Evolutionary conservation across 495 filamentous ascomycete species (phyloP).

Genomic region (Podospora conica): DNA sequence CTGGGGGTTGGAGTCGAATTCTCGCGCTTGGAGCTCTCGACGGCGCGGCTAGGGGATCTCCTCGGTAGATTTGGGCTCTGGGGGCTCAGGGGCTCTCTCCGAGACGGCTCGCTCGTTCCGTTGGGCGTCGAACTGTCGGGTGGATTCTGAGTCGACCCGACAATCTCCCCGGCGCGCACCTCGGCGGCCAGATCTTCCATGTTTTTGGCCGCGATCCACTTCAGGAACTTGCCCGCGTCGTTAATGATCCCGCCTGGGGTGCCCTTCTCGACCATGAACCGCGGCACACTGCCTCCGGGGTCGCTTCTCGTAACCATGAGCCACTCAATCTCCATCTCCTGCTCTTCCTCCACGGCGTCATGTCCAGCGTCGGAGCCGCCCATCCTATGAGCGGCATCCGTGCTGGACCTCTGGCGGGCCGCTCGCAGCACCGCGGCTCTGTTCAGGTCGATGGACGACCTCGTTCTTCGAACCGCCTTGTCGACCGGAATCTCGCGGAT

Average conservation of each 20-base stretch:
- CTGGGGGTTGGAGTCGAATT: conserved; percentile 30
- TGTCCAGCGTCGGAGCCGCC: conserved; percentile 1
- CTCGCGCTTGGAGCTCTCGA: conserved; percentile 19
- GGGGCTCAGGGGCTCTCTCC: neutral
- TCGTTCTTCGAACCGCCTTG: conserved; percentile 30
- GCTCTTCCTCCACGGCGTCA: conserved; percentile 34
- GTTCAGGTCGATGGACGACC: conserved; percentile 17
- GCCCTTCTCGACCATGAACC: conserved; percentile 90
- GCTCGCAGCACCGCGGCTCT: conserved; percentile 29
- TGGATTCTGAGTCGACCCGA: neutral
- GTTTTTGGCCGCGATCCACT: conserved; percentile 67
- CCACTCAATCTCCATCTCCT: conserved; percentile 71
- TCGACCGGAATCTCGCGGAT: conserved; percentile 70
- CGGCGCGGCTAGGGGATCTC: neutral
- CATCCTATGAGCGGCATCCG: conserved; percentile 5
- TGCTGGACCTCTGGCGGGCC: conserved; percentile 18
- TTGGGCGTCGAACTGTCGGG: neutral
- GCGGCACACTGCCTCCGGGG: conserved; percentile 84
- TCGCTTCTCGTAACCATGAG: conserved; percentile 95
- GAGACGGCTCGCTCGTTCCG: conserved; percentile 20
- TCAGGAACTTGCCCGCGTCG: conserved; percentile 79
- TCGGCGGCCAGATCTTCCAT: conserved; percentile 19
- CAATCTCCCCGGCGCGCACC: conserved; percentile 3
- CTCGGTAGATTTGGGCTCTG: neutral
- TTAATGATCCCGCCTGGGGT: conserved; percentile 77